Conservation (phyloP, 2,329 filamentous ascomycete genomes). For the Graphilbum fragrans region DNA sequence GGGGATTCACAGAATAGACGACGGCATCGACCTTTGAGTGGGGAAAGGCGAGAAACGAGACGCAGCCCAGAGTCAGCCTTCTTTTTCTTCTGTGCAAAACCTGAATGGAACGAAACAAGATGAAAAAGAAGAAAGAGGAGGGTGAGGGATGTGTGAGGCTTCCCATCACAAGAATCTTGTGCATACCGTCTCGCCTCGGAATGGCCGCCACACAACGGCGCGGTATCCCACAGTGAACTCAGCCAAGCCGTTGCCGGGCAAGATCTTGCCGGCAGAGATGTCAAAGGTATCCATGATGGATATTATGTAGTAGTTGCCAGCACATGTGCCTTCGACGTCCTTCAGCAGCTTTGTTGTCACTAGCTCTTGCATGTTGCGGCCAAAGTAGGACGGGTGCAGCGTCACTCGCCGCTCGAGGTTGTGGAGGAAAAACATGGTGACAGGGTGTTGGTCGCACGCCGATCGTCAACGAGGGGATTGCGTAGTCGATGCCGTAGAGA, state of each 20-base stretch:
- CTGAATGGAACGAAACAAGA: neutral
- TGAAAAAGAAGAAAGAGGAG: no score
- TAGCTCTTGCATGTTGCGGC: slow-evolving; percentile 82
- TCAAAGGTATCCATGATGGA: slow-evolving; percentile 96
- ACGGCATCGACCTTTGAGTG: slow-evolving; percentile 72
- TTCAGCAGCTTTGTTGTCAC: slow-evolving; percentile 81
- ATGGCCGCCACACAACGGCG: slow-evolving; percentile 94
- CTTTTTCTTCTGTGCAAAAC: neutral
- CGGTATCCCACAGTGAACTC: slow-evolving; percentile 93
- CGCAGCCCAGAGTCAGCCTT: neutral
- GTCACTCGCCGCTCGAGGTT: slow-evolving; percentile 92
- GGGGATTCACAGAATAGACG: slow-evolving; percentile 80
- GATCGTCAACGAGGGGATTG: no score
- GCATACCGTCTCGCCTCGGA: slow-evolving; percentile 85
- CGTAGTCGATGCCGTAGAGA: no score
- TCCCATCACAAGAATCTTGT: neutral
- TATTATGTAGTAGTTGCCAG: slow-evolving; percentile 93
- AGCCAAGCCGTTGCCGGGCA: slow-evolving; percentile 81
- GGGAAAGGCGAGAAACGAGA: neutral
- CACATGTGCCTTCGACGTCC: slow-evolving; percentile 91
- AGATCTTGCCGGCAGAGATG: slow-evolving; percentile 83
- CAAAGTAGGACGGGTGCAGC: slow-evolving; percentile 94
- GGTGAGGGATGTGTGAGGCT: neutral
- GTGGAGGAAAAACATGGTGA: slow-evolving; percentile 91
- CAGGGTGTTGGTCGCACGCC: no score